phyloP scores from a whole-genome alignment of 768 basidiomycete species.

The Tulasnella sp. region DNA sequence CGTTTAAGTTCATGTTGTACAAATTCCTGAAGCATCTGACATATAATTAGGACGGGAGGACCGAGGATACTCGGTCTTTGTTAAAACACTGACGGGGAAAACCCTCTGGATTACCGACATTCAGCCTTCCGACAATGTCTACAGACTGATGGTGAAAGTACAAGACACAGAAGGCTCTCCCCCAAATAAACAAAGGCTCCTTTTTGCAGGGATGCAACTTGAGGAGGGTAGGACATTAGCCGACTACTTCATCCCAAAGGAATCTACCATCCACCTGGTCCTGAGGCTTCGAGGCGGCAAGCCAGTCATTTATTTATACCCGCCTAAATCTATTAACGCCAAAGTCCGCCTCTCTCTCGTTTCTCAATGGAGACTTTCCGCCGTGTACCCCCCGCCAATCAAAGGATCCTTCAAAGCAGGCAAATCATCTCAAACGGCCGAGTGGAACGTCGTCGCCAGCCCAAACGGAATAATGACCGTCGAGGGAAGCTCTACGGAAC shows the following conservation, averaged over 20 bases:
- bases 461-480: not conserved
- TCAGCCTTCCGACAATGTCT: not conserved
- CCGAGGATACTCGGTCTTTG: not conserved
- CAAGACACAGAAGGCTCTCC: not conserved
- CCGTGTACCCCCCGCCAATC: constrained; percentile 42
- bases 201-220: not conserved
- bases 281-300: not conserved
- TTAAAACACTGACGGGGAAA: not conserved
- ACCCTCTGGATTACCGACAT: not conserved
- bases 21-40: not conserved
- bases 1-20: not conserved
- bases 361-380: constrained; percentile 45
- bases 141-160: not conserved
- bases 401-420: not conserved
- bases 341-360: constrained; percentile 44
- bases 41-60: not conserved
- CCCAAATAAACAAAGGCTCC: not conserved
- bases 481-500: not conserved
- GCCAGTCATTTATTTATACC: not conserved
- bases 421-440: not conserved
- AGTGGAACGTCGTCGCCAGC: not conserved
- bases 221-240: not conserved
- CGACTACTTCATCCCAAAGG: not conserved
- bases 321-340: constrained; percentile 36
- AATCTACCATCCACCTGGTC: not conserved